Evolutionary conservation across 176 grass and related monocot species (phyloP).

Genomic region (Urochloa ruziziensis): DNA sequence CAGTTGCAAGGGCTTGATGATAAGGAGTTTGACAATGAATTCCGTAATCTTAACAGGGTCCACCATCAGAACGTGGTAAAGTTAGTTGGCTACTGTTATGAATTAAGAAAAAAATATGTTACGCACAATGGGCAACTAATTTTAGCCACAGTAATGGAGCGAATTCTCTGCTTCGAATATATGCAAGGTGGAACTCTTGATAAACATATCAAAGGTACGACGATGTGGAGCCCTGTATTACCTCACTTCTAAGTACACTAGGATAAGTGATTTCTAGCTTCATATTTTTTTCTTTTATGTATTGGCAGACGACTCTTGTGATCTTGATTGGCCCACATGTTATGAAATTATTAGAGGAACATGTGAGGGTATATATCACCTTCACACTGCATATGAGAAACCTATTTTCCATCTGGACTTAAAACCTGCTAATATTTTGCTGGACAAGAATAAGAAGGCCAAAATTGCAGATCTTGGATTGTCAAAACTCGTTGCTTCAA

Average conservation of each 20-base stretch:
- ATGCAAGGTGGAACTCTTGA: not conserved
- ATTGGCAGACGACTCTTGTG: not conserved
- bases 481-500: not conserved
- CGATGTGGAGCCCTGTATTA: too few relatives aligned
- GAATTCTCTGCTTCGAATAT: not conserved
- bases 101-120: not conserved
- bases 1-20: not conserved
- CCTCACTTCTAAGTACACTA: not conserved
- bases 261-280: not conserved
- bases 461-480: conserved; percentile 12
- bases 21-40: not conserved
- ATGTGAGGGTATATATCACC: not conserved
- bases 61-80: not conserved
- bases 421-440: not conserved
- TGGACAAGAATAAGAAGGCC: not conserved
- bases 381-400: not conserved
- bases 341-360: not conserved
- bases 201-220: not conserved
- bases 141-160: not conserved
- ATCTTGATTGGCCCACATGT: not conserved
- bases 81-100: not conserved
- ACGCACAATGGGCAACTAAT: not conserved
- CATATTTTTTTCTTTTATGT: not conserved
- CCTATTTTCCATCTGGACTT: not conserved
- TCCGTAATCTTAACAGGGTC: not conserved